These are phyloP conservation scores for Ogataea nakhonphanomensis DNA, from an alignment of 805 yeast genomes.

Conservation along the genomic window DNA sequence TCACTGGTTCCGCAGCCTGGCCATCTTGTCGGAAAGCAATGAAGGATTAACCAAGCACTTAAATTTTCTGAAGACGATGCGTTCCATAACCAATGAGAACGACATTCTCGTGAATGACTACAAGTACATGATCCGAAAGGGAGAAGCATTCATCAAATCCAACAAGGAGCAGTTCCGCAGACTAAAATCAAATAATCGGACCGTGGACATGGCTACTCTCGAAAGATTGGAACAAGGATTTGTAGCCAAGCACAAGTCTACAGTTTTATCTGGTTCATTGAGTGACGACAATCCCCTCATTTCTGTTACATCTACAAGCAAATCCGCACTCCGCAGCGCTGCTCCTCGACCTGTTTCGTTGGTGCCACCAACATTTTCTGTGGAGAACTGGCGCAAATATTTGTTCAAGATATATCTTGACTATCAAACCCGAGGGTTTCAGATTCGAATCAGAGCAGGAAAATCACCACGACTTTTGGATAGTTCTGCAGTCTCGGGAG, in stretches of 20 bases:
- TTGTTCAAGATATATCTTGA: slow-evolving; percentile 21
- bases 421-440: slow-evolving; percentile 5
- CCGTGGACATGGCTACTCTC: slow-evolving; percentile 9
- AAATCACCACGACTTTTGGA: slow-evolving; percentile 8
- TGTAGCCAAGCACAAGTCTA: slow-evolving; percentile 11
- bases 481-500: slow-evolving; percentile 1
- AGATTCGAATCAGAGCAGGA: slow-evolving; percentile 14
- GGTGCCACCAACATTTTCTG: slow-evolving; percentile 26
- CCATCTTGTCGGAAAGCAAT: slow-evolving; percentile 15
- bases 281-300: slow-evolving; percentile 23
- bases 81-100: slow-evolving; percentile 13
- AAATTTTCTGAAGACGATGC: slow-evolving; percentile 18
- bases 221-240: slow-evolving; percentile 9
- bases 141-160: slow-evolving; percentile 17
- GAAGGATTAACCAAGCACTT: slow-evolving; percentile 17
- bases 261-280: slow-evolving; percentile 19
- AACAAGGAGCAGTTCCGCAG: slow-evolving; percentile 15
- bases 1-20: slow-evolving; percentile 22
- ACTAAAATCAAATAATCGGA: slow-evolving; percentile 7
- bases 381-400: slow-evolving; percentile 24
- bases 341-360: slow-evolving; percentile 13
- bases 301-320: slow-evolving; percentile 11
- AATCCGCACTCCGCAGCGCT: slow-evolving; percentile 2
- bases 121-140: slow-evolving; percentile 19
- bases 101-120: slow-evolving; percentile 17